A percentile compares a stretch with the other conserved stretches of the same genome.
These are phyloP conservation scores for Narthecium ossifragum DNA, from an alignment of 106 monocot genomes.

Conservation along the genomic window DNA sequence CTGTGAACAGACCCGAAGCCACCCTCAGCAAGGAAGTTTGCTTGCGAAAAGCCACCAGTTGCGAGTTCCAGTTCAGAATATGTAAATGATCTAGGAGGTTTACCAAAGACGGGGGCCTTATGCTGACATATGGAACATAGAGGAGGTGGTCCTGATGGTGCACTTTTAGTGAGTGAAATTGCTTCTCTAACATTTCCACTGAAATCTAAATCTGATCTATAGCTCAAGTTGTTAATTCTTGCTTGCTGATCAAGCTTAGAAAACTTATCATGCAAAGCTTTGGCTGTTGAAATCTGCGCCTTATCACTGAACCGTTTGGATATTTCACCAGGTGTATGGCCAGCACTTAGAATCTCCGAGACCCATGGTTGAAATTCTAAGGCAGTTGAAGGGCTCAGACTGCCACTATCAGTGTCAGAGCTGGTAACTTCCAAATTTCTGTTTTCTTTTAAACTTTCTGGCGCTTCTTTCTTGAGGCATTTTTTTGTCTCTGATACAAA, in stretches of 20 bases:
- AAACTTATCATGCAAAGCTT: constrained; percentile 17
- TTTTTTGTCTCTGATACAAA: neutral
- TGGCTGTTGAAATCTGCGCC: neutral
- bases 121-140: constrained; percentile 53
- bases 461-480: constrained; percentile 3
- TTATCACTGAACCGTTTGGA: neutral
- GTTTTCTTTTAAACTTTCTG: neutral
- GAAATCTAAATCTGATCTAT: neutral
- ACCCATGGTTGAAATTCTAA: constrained; percentile 11
- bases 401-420: constrained; percentile 20
- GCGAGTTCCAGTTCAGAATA: constrained; percentile 43
- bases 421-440: constrained; percentile 12
- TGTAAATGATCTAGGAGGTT: constrained; percentile 42
- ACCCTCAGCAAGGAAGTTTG: constrained; percentile 46
- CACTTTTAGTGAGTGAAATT: constrained; percentile 12
- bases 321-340: neutral
- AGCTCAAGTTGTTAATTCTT: neutral
- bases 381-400: neutral
- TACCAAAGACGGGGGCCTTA: constrained; percentile 53
- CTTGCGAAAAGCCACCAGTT: constrained; percentile 34
- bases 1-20: constrained; percentile 35
- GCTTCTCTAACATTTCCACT: constrained; percentile 14
- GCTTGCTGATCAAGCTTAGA: constrained; percentile 8
- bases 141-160: constrained; percentile 36
- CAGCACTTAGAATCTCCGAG: constrained; percentile 3